Conservation (phyloP, 2,329 filamentous ascomycete species). For the Rhynchosporium graminicola region DNA sequence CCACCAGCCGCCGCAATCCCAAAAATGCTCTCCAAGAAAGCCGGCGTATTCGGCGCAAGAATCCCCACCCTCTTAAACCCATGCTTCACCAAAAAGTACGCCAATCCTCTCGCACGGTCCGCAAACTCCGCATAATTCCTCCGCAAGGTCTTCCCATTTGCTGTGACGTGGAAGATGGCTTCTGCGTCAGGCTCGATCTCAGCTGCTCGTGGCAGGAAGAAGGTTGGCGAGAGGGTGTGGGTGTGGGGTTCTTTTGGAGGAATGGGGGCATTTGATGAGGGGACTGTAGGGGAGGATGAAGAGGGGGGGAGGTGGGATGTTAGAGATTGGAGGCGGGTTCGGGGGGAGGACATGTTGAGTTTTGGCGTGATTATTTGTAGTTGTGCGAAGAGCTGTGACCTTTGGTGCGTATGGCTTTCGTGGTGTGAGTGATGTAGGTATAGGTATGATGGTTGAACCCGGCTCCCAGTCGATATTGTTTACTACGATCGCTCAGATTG, state of each 20-base stretch:
- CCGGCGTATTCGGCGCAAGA: constrained; percentile 88
- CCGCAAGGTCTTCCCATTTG: constrained; percentile 71
- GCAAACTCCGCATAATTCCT: constrained; percentile 81
- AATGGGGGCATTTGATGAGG: constrained; percentile 24
- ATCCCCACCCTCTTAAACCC: constrained; percentile 78
- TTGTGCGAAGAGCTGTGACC: neutral
- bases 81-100: constrained; percentile 81
- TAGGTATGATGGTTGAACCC: neutral
- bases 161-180: constrained; percentile 83
- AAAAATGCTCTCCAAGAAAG: constrained; percentile 88
- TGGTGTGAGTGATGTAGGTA: too few species aligned
- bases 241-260: constrained; percentile 50
- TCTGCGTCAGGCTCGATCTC: constrained; percentile 82
- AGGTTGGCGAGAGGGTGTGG: constrained; percentile 82
- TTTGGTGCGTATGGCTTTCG: too few species aligned
- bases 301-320: constrained; percentile 55
- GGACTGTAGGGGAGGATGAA: constrained; percentile 35
- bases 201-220: constrained; percentile 83
- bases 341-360: constrained; percentile 61
- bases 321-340: constrained; percentile 60
- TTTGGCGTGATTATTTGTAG: neutral
- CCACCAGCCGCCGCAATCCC: constrained; percentile 77
- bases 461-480: neutral
- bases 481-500: neutral
- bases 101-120: constrained; percentile 82